phyloP scores from a whole-genome alignment of 2,329 filamentous ascomycete genomes.

The Exophiala phaeomuriformis region DNA sequence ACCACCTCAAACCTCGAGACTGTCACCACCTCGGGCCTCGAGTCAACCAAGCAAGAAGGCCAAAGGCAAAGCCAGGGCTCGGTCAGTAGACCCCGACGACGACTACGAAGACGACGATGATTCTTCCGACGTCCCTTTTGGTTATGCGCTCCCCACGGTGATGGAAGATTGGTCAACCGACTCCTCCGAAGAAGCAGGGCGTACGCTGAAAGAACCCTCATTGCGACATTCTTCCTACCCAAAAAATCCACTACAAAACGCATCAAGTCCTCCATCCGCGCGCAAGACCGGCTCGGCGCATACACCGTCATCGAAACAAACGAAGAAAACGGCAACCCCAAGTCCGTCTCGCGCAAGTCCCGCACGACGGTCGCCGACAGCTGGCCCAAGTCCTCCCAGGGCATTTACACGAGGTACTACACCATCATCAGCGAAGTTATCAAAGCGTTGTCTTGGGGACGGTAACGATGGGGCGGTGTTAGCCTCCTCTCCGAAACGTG shows the following conservation, averaged over 20 bases:
- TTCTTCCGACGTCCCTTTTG: neutral
- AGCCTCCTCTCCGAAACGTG: neutral
- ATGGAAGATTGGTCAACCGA: neutral
- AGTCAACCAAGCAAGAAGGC: neutral
- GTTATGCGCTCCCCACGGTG: neutral
- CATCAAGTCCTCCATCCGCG: no score
- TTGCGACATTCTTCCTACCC: neutral
- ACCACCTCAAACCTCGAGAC: no score
- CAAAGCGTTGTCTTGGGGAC: neutral
- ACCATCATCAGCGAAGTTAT: neutral
- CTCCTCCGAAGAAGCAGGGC: neutral
- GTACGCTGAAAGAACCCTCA: neutral
- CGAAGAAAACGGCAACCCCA: no score
- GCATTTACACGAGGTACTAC: neutral
- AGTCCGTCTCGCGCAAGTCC: no score
- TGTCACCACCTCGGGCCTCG: neutral
- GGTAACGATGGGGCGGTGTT: neutral
- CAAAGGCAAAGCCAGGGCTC: neutral
- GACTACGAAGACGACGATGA: neutral
- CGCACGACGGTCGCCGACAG: no score
- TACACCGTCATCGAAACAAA: no score
- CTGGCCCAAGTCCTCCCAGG: no score
- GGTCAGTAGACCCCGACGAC: neutral
- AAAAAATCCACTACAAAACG: neutral
- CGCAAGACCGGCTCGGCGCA: neutral